These are phyloP conservation scores for Rosa rugosa DNA, from an alignment of 306 rosid genomes.

Conservation along the genomic window DNA sequence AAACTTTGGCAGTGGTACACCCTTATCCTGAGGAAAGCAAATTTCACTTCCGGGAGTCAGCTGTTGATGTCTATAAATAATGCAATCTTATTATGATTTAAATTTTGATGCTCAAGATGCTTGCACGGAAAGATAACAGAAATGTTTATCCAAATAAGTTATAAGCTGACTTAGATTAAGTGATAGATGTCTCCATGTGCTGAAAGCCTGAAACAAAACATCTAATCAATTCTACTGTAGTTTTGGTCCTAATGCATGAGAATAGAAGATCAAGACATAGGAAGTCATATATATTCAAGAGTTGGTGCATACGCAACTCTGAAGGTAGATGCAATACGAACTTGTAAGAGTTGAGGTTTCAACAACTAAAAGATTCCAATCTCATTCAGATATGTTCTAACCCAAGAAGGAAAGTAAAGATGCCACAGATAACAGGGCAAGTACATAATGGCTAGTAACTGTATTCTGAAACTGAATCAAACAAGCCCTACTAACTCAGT, in stretches of 20 bases:
- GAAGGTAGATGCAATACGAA: background rate
- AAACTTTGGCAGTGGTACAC: slow-evolving; percentile 67
- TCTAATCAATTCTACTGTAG: background rate
- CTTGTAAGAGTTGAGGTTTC: background rate
- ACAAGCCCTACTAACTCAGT: background rate
- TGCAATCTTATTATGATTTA: slow-evolving; percentile 1
- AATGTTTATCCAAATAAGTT: too few species aligned
- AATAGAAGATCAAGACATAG: background rate
- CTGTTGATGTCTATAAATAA: slow-evolving; percentile 1
- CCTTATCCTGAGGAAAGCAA: slow-evolving; percentile 45
- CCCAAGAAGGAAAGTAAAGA: background rate
- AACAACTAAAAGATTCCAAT: background rate
- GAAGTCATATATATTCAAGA: background rate
- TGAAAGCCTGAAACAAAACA: background rate
- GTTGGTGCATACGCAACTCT: background rate
- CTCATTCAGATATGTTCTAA: background rate
- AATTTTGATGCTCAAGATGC: slow-evolving; percentile 1
- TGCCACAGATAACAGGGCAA: background rate
- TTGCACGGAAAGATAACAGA: background rate
- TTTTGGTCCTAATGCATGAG: background rate
- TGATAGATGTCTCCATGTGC: background rate
- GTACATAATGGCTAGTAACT: background rate
- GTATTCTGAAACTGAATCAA: background rate
- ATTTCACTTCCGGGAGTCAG: slow-evolving; percentile 2
- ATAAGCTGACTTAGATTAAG: too few species aligned